A percentile compares a stretch with the other conserved stretches of the same genome.
phyloP scores from a whole-genome alignment of 129 eudicot genomes.

The Erigeron canadensis region DNA sequence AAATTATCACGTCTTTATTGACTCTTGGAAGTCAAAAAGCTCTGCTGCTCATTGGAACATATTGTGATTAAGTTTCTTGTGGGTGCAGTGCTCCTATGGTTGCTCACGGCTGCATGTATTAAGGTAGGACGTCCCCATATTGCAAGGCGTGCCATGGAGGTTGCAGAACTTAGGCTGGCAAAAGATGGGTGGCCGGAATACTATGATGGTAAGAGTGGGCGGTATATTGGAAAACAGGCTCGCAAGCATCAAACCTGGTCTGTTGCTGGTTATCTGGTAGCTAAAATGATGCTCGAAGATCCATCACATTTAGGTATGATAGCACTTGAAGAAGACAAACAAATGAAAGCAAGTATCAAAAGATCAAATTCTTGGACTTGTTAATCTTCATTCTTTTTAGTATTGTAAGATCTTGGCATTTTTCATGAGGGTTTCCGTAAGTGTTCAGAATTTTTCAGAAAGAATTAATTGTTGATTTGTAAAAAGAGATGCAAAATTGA shows the following conservation, averaged over 20 bases:
- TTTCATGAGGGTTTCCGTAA: slow-evolving; percentile 11
- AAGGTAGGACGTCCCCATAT: slow-evolving; percentile 91
- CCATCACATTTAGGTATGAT: slow-evolving; percentile 93
- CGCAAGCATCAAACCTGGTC: slow-evolving; percentile 91
- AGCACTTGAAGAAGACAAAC: slow-evolving; percentile 87
- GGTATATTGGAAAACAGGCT: slow-evolving; percentile 83
- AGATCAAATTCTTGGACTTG: slow-evolving; percentile 72
- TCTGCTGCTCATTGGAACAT: not conserved
- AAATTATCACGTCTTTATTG: not conserved
- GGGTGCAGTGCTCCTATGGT: slow-evolving; percentile 81
- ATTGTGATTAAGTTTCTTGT: slow-evolving; percentile 8
- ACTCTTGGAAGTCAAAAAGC: not conserved
- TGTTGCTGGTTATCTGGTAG: slow-evolving; percentile 82
- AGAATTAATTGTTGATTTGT: slow-evolving; percentile 29
- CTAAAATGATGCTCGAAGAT: slow-evolving; percentile 92
- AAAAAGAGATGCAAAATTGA: slow-evolving; percentile 26
- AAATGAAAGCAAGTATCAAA: slow-evolving; percentile 61
- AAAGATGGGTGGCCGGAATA: slow-evolving; percentile 95
- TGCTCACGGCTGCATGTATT: slow-evolving; percentile 87
- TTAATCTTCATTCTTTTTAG: slow-evolving; percentile 18
- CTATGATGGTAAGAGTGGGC: slow-evolving; percentile 80
- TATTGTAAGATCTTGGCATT: not conserved
- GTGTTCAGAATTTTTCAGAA: slow-evolving; percentile 1
- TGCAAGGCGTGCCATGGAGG: slow-evolving; percentile 85
- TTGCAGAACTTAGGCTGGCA: slow-evolving; percentile 63